Base-by-base conservation (phyloP, 2,329 filamentous ascomycete species). In the Cadophora sp. region DNA sequence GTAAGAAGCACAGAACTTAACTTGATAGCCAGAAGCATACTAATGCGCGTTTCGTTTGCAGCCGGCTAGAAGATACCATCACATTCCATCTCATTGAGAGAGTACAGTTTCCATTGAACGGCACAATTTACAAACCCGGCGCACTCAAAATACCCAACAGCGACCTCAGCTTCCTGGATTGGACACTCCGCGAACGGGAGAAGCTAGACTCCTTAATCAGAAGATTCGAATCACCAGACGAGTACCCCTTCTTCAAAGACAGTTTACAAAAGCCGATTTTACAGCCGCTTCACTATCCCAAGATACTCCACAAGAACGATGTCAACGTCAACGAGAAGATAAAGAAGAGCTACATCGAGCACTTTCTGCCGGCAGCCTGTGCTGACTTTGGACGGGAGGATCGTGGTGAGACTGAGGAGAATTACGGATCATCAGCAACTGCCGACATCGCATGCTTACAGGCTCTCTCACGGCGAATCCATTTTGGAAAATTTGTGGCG, bases 401-500 rank as follows among this genome's bases (percentile, higher is more conserved):
- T 79, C 86, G 94, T 67, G 93, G 92, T 60, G 94, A 97, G 79
- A 87, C 88, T 16, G 90, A 93, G 79, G 96, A 98, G 81, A 97
- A 99, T 82, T 99, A 98, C 82, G 96, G 96, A 19, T 97, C 92
- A 6, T 87, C 94, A 0, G 95, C 94, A 1, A 97, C 93, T 0
- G 94, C 92, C 78, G 96, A 99, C 80, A 96, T 99, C 69, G 86
- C 88, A 64, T 95, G 92, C 76, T 84, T 99, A 72, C 96, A 99
- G 83, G 92, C 96, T 3, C 83, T 99, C 58, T 97, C 93, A 48
- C 87, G 95, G 51, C 86, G 96, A 65, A 96, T 99, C 74, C 96
- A 99, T 81, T 99, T 97, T 82, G 96, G 96, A 74, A 99, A 98
- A 82, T 98, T 98, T 77, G 96, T 99, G 9, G 96, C 96, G 53